These are phyloP conservation scores for Epithemia pelagica DNA, from an alignment of 108 stramenopile genomes.

Conservation along the genomic window DNA sequence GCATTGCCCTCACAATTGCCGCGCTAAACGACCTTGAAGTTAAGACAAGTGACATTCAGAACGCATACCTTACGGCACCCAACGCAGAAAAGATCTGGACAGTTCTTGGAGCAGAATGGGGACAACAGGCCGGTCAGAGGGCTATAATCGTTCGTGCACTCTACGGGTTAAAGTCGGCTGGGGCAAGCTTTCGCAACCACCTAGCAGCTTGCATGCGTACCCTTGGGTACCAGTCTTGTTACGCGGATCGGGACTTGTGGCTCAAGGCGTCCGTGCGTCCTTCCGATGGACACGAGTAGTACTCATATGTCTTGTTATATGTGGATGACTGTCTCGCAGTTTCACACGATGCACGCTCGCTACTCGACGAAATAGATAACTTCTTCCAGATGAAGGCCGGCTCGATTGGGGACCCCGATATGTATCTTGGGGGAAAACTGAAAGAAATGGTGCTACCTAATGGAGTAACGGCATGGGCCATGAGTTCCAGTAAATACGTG, in stretches of 20 bases:
- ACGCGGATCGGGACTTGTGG: slow-evolving; percentile 33
- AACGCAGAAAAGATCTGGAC: slow-evolving; percentile 24
- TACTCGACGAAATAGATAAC: slow-evolving; percentile 9
- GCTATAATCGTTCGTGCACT: slow-evolving; percentile 23
- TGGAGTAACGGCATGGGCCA: slow-evolving; percentile 15
- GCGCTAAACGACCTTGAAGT: slow-evolving; percentile 34
- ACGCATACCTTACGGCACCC: slow-evolving; percentile 38
- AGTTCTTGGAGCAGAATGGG: slow-evolving; percentile 27
- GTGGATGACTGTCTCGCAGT: slow-evolving; percentile 23
- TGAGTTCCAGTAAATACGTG: slow-evolving; percentile 18
- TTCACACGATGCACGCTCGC: not conserved
- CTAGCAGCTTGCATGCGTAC: slow-evolving; percentile 5
- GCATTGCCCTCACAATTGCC: slow-evolving; percentile 19
- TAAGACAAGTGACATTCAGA: slow-evolving; percentile 26
- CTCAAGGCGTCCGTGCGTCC: slow-evolving; percentile 6
- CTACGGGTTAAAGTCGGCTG: slow-evolving; percentile 35
- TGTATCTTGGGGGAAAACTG: slow-evolving; percentile 24
- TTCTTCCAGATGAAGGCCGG: slow-evolving; percentile 20
- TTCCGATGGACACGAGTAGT: slow-evolving; percentile 18
- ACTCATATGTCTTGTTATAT: slow-evolving; percentile 28
- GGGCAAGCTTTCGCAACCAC: slow-evolving; percentile 13
- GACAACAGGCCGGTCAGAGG: slow-evolving; percentile 13
- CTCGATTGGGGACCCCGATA: slow-evolving; percentile 12
- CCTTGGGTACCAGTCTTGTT: slow-evolving; percentile 7
- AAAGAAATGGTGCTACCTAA: slow-evolving; percentile 3